phyloP scores from a whole-genome alignment of 371 early-diverging fungal genomes.

The Mucor piriformis region DNA sequence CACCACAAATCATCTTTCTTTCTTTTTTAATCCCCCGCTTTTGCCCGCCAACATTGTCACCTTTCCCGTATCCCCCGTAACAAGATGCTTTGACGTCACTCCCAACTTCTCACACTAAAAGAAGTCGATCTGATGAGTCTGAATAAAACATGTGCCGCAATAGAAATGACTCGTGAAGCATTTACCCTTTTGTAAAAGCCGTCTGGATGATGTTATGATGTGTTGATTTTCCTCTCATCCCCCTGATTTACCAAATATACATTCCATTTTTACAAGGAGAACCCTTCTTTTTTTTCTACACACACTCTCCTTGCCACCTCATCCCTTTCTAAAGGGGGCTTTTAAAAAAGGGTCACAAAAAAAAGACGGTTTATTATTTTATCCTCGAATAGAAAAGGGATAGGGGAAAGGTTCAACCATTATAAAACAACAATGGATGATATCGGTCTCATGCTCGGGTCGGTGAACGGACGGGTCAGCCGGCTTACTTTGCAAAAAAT shows the following conservation, averaged over 20 bases:
- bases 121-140: slow-evolving; percentile 12
- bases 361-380: slow-evolving; percentile 3
- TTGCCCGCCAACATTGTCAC: slow-evolving; percentile 29
- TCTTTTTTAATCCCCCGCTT: slow-evolving; percentile 20
- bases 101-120: not conserved
- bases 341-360: not conserved
- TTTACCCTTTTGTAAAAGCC: slow-evolving; percentile 15
- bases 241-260: slow-evolving; percentile 15
- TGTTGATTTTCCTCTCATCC: not conserved
- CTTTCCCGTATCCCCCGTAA: slow-evolving; percentile 19
- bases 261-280: not conserved
- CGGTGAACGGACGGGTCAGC: slow-evolving; percentile 21
- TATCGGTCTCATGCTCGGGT: slow-evolving; percentile 20
- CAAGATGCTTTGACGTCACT: not conserved
- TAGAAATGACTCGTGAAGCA: slow-evolving; percentile 27
- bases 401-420: slow-evolving; percentile 18
- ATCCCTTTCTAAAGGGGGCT: not conserved
- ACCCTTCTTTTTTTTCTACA: not conserved
- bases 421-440: not conserved
- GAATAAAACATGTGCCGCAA: slow-evolving; percentile 10
- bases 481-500: not conserved
- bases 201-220: slow-evolving; percentile 2
- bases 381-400: not conserved
- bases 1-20: not conserved
- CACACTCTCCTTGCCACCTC: not conserved